Evolutionary conservation across 2,329 filamentous ascomycete genomes (phyloP).

Genomic region (Acrodontium crateriforme): DNA sequence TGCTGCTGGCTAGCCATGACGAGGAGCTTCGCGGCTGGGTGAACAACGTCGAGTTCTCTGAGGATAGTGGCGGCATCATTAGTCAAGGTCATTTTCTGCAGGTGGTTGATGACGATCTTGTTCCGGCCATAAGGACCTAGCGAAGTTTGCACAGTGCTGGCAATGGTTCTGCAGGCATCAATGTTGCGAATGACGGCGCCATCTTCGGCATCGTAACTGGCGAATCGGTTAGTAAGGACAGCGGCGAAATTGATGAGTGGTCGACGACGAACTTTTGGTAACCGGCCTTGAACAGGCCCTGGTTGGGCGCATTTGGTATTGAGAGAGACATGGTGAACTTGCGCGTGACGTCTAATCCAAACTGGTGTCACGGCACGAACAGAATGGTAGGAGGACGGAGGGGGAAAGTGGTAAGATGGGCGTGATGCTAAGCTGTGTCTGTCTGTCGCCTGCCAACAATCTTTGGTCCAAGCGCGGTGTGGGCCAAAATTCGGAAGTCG

Average conservation of each 20-base stretch:
- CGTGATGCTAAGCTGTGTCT: too few species aligned
- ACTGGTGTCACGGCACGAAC: neutral
- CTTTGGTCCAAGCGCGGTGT: too few species aligned
- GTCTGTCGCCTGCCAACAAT: too few species aligned
- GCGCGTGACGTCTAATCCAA: too few species aligned
- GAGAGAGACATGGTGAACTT: constrained; percentile 69
- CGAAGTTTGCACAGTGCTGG: constrained; percentile 91
- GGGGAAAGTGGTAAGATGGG: neutral
- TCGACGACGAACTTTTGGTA: constrained; percentile 69
- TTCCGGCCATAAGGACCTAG: constrained; percentile 95
- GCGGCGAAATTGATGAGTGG: constrained; percentile 4
- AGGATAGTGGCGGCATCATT: constrained; percentile 96
- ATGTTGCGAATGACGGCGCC: constrained; percentile 97
- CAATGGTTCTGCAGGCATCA: constrained; percentile 91
- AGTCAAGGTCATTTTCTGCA: constrained; percentile 98
- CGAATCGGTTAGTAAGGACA: constrained; percentile 18
- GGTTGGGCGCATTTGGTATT: constrained; percentile 86
- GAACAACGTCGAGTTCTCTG: constrained; percentile 92
- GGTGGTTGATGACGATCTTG: constrained; percentile 99
- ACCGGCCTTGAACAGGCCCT: constrained; percentile 85
- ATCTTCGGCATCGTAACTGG: constrained; percentile 96
- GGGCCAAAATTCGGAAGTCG: too few species aligned
- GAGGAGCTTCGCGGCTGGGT: constrained; percentile 90
- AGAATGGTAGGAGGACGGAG: neutral
- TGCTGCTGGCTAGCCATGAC: constrained; percentile 99